A percentile compares a stretch with the other conserved stretches of the same genome.
Evolutionary conservation across 495 filamentous ascomycete species (phyloP).

Genomic region (Aspergillus conjunctus): DNA sequence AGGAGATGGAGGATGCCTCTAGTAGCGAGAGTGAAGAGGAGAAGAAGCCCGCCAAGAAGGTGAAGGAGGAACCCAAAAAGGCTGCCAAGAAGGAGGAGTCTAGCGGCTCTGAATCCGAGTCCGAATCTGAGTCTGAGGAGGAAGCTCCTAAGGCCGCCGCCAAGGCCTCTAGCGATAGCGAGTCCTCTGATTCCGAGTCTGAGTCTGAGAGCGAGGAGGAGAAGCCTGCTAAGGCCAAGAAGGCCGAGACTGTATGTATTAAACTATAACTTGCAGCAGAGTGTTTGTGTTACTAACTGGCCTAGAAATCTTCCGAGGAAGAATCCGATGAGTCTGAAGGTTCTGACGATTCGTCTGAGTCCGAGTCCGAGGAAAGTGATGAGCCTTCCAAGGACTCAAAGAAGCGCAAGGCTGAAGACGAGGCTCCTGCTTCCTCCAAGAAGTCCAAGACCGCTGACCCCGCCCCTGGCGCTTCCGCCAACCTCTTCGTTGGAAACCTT

Average conservation of each 20-base stretch:
- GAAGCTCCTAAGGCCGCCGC: conserved; percentile 42
- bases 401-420: conserved; percentile 88
- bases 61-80: conserved; percentile 27
- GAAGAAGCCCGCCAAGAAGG: conserved; percentile 40
- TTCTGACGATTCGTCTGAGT: conserved; percentile 54
- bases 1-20: conserved; percentile 38
- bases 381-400: conserved; percentile 59
- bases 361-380: conserved; percentile 50
- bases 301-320: conserved; percentile 31
- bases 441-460: conserved; percentile 77
- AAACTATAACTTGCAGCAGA: neutral
- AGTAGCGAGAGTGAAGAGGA: conserved; percentile 35
- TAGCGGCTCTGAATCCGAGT: conserved; percentile 27
- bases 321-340: conserved; percentile 37
- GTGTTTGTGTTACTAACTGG: conserved; percentile 7
- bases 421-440: conserved; percentile 66
- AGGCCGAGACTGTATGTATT: conserved; percentile 42
- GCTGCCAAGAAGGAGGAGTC: conserved; percentile 29
- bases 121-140: conserved; percentile 42
- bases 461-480: conserved; percentile 64
- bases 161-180: conserved; percentile 29
- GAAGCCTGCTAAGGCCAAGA: conserved; percentile 33
- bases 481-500: conserved; percentile 90
- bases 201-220: conserved; percentile 38
- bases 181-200: conserved; percentile 28